phyloP scores from a whole-genome alignment of 2,329 filamentous ascomycete genomes.

The Corynespora cassiicola region DNA sequence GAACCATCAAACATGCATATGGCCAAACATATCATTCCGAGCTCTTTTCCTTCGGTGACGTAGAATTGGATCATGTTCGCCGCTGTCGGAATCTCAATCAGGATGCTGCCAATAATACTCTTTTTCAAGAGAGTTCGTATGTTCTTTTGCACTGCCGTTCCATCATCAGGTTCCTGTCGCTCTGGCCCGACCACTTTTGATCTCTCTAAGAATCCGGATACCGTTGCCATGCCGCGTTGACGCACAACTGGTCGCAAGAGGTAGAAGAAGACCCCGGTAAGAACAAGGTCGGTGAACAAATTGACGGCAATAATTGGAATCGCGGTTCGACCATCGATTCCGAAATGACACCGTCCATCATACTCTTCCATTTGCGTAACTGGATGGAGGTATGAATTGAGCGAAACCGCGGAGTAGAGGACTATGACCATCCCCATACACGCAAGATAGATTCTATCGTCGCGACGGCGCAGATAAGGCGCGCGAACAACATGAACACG shows the following conservation, averaged over 20 bases:
- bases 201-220: conserved; percentile 4
- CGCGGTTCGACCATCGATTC: conserved; percentile 38
- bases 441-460: conserved; percentile 41
- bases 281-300: conserved; percentile 37
- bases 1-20: conserved; percentile 48
- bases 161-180: background rate
- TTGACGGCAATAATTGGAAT: conserved; percentile 45
- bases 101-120: conserved; percentile 35
- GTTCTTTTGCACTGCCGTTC: conserved; percentile 21
- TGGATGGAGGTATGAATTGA: conserved; percentile 34
- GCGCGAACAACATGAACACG: conserved; percentile 45
- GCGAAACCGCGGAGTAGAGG: conserved; percentile 27
- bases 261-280: conserved; percentile 46
- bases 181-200: conserved; percentile 1
- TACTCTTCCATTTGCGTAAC: conserved; percentile 30
- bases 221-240: conserved; percentile 4
- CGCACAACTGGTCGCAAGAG: conserved; percentile 34
- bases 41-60: conserved; percentile 34
- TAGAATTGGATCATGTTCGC: conserved; percentile 45
- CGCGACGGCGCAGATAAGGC: conserved; percentile 32
- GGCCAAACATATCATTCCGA: conserved; percentile 46
- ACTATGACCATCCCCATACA: conserved; percentile 28
- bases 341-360: conserved; percentile 44
- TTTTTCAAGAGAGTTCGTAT: conserved; percentile 32
- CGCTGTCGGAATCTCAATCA: conserved; percentile 45